phyloP scores from a whole-genome alignment of 2,329 filamentous ascomycete species.

The Diplodia corticola region DNA sequence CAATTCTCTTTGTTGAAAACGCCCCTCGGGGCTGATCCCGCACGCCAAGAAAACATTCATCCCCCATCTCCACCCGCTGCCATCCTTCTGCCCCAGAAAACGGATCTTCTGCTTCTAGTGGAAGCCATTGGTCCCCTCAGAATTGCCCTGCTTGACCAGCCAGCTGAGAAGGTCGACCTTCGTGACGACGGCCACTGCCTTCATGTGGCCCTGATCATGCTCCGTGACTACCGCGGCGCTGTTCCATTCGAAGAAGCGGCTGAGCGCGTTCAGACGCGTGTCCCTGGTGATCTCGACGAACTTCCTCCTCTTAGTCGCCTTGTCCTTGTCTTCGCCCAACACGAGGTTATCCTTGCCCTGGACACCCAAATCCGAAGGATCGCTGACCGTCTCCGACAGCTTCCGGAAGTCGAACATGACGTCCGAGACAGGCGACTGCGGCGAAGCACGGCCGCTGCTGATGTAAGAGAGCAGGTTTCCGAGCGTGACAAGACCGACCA shows the following conservation, averaged over 20 bases:
- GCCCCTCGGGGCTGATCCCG: background rate
- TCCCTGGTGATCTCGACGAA: conserved; percentile 95
- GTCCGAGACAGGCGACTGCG: conserved; percentile 71
- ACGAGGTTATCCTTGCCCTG: conserved; percentile 24
- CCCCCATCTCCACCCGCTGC: background rate
- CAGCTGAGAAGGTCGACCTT: conserved; percentile 95
- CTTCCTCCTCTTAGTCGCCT: conserved; percentile 49
- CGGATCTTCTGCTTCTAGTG: background rate
- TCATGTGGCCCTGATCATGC: conserved; percentile 57
- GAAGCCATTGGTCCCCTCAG: conserved; percentile 7
- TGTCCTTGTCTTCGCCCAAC: conserved; percentile 21
- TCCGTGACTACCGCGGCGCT: conserved; percentile 94
- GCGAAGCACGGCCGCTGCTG: conserved; percentile 75
- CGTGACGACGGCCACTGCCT: conserved; percentile 86
- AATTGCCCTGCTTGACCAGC: conserved; percentile 69
- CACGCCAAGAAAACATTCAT: background rate
- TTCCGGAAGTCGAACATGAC: conserved; percentile 97
- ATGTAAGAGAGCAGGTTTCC: conserved; percentile 93
- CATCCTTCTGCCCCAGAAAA: background rate
- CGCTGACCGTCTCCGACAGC: conserved; percentile 81
- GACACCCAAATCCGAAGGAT: conserved; percentile 64
- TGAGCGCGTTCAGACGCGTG: conserved; percentile 78
- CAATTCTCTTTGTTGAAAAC: conserved; percentile 17
- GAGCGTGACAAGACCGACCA: conserved; percentile 90
- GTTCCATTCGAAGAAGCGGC: conserved; percentile 98